Evolutionary conservation across 2,329 filamentous ascomycete genomes (phyloP).

Genomic region (Fusarium sp.): DNA sequence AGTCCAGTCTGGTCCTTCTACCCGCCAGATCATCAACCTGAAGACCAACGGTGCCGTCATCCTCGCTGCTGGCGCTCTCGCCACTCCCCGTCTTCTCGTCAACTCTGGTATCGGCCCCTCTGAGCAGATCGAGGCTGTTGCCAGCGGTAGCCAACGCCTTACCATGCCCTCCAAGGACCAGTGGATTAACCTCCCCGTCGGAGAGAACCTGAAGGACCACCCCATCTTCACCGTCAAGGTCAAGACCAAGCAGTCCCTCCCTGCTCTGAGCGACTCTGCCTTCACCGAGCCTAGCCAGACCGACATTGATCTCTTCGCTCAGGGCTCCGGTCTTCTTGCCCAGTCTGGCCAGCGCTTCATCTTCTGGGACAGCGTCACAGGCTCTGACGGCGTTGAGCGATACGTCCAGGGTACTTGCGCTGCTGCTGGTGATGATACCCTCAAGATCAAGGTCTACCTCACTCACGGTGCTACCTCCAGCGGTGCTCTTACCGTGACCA

Average conservation of each 20-base stretch:
- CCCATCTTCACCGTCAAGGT: constrained; percentile 56
- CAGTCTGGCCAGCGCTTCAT: constrained; percentile 62
- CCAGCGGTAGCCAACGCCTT: constrained; percentile 62
- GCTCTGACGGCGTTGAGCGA: constrained; percentile 55
- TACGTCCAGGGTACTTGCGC: constrained; percentile 62
- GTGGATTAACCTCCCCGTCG: constrained; percentile 72
- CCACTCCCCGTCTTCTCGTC: constrained; percentile 76
- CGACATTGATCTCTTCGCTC: constrained; percentile 52
- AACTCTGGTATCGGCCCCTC: constrained; percentile 71
- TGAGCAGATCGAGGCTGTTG: constrained; percentile 68
- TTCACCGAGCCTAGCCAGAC: constrained; percentile 48
- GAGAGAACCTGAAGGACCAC: constrained; percentile 70
- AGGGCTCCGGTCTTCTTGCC: constrained; percentile 57
- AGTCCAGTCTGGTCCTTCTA: constrained; percentile 70
- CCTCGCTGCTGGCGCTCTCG: constrained; percentile 76
- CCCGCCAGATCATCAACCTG: constrained; percentile 46
- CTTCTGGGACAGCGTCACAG: constrained; percentile 61
- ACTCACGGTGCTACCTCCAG: constrained; percentile 64
- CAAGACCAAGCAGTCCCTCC: constrained; percentile 60
- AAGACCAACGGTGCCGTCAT: constrained; percentile 63
- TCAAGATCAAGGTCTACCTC: constrained; percentile 64
- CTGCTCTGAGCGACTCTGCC: constrained; percentile 47
- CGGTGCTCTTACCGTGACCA: constrained; percentile 59
- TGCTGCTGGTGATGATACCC: constrained; percentile 56
- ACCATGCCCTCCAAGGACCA: constrained; percentile 63